Percentiles rank a stretch among this genome's conserved stretches.
Evolutionary conservation across 2,329 filamentous ascomycete species (phyloP).

Genomic region (Harringtonia aguacate): DNA sequence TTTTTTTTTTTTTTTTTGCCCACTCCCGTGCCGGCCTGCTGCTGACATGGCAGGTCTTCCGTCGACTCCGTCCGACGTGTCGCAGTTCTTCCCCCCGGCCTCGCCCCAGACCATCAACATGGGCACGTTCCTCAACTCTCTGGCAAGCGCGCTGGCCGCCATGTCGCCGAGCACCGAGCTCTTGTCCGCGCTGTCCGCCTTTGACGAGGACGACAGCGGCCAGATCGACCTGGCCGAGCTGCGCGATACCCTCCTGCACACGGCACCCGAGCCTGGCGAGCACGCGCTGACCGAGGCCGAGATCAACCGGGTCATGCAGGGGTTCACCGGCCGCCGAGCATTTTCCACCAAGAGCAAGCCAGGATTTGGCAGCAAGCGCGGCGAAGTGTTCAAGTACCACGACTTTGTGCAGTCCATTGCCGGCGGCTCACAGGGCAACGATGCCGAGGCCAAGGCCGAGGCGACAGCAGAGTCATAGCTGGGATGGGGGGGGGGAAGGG

Average conservation of each 20-base stretch:
- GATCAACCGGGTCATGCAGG: slow-evolving; percentile 77
- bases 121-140: slow-evolving; percentile 72
- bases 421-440: slow-evolving; percentile 24
- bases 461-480: slow-evolving; percentile 2
- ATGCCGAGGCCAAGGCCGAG: no score
- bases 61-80: slow-evolving; percentile 57
- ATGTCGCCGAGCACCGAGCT: slow-evolving; percentile 74
- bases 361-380: slow-evolving; percentile 41
- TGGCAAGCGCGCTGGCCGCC: slow-evolving; percentile 63
- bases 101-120: slow-evolving; percentile 66
- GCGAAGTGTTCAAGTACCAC: slow-evolving; percentile 86
- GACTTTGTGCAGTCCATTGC: slow-evolving; percentile 75
- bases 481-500: slow-evolving; percentile 9
- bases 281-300: slow-evolving; percentile 56
- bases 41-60: slow-evolving; percentile 51
- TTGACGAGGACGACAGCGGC: slow-evolving; percentile 91
- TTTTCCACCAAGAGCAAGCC: slow-evolving; percentile 60
- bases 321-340: slow-evolving; percentile 73
- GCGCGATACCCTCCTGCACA: slow-evolving; percentile 72
- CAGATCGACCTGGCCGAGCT: slow-evolving; percentile 80
- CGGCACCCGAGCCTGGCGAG: slow-evolving; percentile 64
- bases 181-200: slow-evolving; percentile 82
- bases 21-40: background rate
- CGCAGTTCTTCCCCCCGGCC: slow-evolving; percentile 70
- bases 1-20: background rate